phyloP scores from a whole-genome alignment of 345 rosid species.

The Gossypium stocksii region DNA sequence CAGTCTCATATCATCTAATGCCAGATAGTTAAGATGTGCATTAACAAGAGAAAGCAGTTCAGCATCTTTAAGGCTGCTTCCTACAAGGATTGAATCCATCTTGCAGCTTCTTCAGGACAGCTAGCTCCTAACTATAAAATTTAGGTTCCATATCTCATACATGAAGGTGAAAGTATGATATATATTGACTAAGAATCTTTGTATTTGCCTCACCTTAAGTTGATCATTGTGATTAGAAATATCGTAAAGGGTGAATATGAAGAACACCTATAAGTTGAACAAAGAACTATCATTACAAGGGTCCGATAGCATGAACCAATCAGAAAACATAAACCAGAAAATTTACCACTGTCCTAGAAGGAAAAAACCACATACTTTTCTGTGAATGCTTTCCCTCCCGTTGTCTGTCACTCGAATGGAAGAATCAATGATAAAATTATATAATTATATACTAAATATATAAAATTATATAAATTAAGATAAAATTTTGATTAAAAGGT shows the following conservation, averaged over 20 bases:
- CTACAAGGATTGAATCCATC: constrained; percentile 82
- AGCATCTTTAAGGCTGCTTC: constrained; percentile 74
- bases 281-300: constrained; percentile 10
- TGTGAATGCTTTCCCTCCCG: constrained; percentile 87
- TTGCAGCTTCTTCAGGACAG: constrained; percentile 93
- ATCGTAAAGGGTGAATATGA: constrained; percentile 76
- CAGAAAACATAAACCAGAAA: constrained; percentile 11
- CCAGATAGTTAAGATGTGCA: background rate
- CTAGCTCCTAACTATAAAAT: constrained; percentile 76
- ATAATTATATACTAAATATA: too few relatives aligned
- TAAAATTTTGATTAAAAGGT: too few relatives aligned
- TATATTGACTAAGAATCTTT: constrained; percentile 8
- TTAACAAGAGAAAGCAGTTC: constrained; percentile 12
- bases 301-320: constrained; percentile 3
- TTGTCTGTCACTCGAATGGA: constrained; percentile 90
- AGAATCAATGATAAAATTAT: constrained; percentile 68
- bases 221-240: constrained; percentile 84
- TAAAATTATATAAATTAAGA: too few relatives aligned
- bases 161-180: constrained; percentile 14
- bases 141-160: constrained; percentile 24
- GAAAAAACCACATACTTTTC: constrained; percentile 56
- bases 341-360: background rate
- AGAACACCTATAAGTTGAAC: constrained; percentile 60
- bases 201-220: constrained; percentile 68
- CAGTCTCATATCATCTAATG: background rate